Evolutionary conservation across 306 rosid species (phyloP).

Genomic region (Lathyrus tuberosus): DNA sequence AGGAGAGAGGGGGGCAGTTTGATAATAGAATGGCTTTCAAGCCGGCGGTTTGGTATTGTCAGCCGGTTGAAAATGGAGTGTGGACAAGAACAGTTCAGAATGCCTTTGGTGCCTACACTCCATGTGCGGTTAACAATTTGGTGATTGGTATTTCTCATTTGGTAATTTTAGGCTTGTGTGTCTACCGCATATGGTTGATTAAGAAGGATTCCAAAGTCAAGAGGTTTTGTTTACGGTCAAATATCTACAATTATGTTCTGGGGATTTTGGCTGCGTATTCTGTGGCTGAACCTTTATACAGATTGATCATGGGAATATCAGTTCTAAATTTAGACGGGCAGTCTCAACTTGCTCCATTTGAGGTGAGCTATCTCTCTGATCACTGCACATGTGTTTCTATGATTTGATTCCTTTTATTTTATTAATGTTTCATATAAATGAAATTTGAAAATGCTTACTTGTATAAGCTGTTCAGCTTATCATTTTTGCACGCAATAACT

Average conservation of each 20-base stretch:
- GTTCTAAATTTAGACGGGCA: constrained; percentile 82
- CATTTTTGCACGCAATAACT: constrained; percentile 14
- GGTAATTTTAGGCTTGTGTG: constrained; percentile 70
- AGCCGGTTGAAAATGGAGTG: constrained; percentile 72
- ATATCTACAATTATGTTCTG: constrained; percentile 71
- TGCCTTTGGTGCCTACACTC: constrained; percentile 89
- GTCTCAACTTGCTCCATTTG: constrained; percentile 81
- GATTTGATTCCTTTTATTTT: constrained; percentile 4
- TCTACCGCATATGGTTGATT: constrained; percentile 77
- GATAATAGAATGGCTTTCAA: constrained; percentile 61
- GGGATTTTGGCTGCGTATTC: constrained; percentile 68
- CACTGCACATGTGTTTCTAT: constrained; percentile 18
- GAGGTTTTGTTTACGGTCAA: constrained; percentile 78
- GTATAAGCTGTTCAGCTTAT: background rate
- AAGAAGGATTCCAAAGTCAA: constrained; percentile 65
- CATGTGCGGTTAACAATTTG: constrained; percentile 74
- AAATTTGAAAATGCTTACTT: constrained; percentile 17
- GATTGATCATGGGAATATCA: constrained; percentile 83
- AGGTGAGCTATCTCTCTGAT: constrained; percentile 58
- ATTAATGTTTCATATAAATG: constrained; percentile 18
- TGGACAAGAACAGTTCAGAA: constrained; percentile 79
- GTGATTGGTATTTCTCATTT: constrained; percentile 71
- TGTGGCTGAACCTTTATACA: constrained; percentile 81
- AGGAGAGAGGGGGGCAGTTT: constrained; percentile 36
- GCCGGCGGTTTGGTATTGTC: constrained; percentile 83